Conservation (phyloP, 1,139 yeast genomes). For the Saccharomyces hybrid region DNA sequence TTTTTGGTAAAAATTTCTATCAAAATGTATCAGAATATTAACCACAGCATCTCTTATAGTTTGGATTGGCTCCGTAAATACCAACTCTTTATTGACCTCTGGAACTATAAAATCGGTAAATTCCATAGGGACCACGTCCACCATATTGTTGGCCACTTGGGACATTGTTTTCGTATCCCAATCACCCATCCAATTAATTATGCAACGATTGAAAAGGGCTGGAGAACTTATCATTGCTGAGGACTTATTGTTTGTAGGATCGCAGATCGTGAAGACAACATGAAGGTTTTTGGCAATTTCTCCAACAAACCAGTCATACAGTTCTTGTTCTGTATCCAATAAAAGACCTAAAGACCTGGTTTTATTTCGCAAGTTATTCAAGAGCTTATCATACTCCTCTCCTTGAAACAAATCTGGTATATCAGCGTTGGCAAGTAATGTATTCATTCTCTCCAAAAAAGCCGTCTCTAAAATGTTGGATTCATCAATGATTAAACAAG, state of each 20-base stretch:
- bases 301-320: constrained; percentile 64
- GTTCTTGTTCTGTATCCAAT: constrained; percentile 64
- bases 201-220: constrained; percentile 87
- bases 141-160: constrained; percentile 42
- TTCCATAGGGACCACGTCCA: constrained; percentile 47
- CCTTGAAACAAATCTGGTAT: constrained; percentile 85
- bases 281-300: constrained; percentile 69
- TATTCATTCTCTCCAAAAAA: constrained; percentile 86
- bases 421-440: constrained; percentile 84
- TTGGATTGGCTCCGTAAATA: constrained; percentile 10
- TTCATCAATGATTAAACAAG: constrained; percentile 76
- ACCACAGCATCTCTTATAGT: constrained; percentile 43
- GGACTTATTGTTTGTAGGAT: constrained; percentile 38
- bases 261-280: constrained; percentile 70
- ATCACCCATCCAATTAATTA: constrained; percentile 81
- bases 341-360: constrained; percentile 54
- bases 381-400: constrained; percentile 51
- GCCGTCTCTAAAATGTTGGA: constrained; percentile 68
- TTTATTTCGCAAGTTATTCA: constrained; percentile 52
- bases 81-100: constrained; percentile 13
- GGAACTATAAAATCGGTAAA: constrained; percentile 37
- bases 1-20: constrained; percentile 25
- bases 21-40: constrained; percentile 43
- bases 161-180: constrained; percentile 53
- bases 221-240: constrained; percentile 64